These are phyloP conservation scores for Aureobasidium sp. DNA, from an alignment of 2,329 filamentous ascomycete genomes.

Conservation along the genomic window DNA sequence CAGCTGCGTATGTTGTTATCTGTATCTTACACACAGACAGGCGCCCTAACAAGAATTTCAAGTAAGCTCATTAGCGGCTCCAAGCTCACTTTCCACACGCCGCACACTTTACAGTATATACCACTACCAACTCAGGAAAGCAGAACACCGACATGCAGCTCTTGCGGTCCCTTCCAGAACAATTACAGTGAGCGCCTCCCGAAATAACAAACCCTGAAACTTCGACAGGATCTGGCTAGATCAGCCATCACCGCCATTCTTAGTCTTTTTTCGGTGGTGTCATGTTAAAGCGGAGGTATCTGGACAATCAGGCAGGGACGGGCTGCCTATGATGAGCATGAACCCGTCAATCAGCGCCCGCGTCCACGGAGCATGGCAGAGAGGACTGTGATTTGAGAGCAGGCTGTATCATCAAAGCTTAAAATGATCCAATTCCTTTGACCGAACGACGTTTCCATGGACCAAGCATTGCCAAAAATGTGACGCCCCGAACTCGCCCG, in stretches of 20 bases:
- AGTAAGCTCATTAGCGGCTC: neutral
- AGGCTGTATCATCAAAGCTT: neutral
- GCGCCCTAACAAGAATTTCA: constrained; percentile 1
- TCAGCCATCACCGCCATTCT: neutral
- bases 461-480: neutral
- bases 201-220: neutral
- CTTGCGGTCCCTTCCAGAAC: neutral
- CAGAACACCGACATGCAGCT: neutral
- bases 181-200: neutral
- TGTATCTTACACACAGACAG: neutral
- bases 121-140: neutral
- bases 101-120: neutral
- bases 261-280: neutral
- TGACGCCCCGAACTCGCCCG: constrained; percentile 1
- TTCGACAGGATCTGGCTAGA: neutral
- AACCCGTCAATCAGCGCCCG: neutral
- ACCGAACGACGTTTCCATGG: neutral
- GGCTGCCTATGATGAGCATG: constrained; percentile 9
- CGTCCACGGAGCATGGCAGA: neutral
- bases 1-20: neutral
- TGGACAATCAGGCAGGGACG: neutral
- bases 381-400: neutral
- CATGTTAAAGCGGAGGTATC: neutral
- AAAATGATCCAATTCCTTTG: neutral
- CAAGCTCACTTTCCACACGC: neutral